A percentile compares a stretch with the other conserved stretches of the same genome.
phyloP scores from a whole-genome alignment of 306 rosid genomes.

The Mimosa bimucronata region DNA sequence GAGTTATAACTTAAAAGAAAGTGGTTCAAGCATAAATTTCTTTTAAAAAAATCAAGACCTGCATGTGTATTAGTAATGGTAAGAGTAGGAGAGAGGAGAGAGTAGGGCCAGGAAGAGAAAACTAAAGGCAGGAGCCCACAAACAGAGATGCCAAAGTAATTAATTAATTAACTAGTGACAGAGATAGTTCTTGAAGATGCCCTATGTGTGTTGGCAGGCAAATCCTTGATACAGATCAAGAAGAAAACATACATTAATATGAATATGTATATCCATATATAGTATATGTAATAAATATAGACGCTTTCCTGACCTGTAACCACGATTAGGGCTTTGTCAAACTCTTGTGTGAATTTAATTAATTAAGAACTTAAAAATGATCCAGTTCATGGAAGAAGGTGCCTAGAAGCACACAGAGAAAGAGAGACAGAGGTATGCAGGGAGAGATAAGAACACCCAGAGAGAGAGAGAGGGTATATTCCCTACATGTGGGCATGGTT shows the following conservation, averaged over 20 bases:
- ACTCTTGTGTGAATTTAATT: slow-evolving; percentile 30
- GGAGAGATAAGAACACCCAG: no score
- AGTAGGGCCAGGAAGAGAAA: neutral
- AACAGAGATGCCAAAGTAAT: slow-evolving; percentile 27
- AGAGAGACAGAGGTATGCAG: neutral
- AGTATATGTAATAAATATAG: neutral
- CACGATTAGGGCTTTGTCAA: slow-evolving; percentile 53
- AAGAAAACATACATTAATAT: neutral
- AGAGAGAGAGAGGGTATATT: slow-evolving; percentile 39
- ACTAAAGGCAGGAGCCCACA: neutral
- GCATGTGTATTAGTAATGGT: neutral
- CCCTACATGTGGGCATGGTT: slow-evolving; percentile 90
- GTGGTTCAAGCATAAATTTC: neutral
- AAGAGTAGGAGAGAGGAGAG: neutral
- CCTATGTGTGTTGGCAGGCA: slow-evolving; percentile 38
- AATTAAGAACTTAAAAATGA: slow-evolving; percentile 1
- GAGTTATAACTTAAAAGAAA: no score
- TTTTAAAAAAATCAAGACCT: neutral
- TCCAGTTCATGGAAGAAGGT: slow-evolving; percentile 50
- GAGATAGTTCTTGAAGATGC: slow-evolving; percentile 39
- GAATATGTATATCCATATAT: neutral
- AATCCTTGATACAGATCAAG: slow-evolving; percentile 36
- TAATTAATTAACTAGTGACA: neutral
- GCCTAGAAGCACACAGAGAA: slow-evolving; percentile 38
- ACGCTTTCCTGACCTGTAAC: slow-evolving; percentile 30